Evolutionary conservation across 176 grass and related monocot species (phyloP), one percentile per base, ranked within the genome.

Genomic region (Olyra latifolia): DNA sequence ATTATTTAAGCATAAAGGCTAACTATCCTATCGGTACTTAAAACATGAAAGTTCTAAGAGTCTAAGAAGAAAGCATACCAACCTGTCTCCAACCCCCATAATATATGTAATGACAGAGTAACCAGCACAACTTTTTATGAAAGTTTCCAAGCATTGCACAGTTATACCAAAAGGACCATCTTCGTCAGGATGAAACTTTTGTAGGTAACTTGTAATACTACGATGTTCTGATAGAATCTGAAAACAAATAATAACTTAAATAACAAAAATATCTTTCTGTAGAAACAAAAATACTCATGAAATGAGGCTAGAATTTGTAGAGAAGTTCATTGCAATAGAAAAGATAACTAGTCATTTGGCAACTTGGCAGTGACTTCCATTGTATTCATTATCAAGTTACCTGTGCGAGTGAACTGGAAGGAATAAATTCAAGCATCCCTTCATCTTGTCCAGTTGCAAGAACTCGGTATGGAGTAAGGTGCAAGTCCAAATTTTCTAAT

Each of bases 371-470:
- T 59, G 55, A 29, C 38, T 70, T 71, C 56, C 47, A 50, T 46
- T 57, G 66, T 57, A 39, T 62, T 56, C 56, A 52, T 50, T 72
- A 69, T 57, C 56, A 50, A 85, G n/a, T 87, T 91, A 99, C 96
- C 90, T 99, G 92, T 78, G 96, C 96, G 1, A 99, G 96, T 45
- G 96, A 93, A 80, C 84, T 93, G 55, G 96, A 99, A 65, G 88
- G 92, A 75, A 98, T 88, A 77, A 98, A 98, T 91, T 98, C 92
- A 81, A 93, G 4, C 92, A 98, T 91, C 65, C 96, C 96, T 95
- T 98, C 96, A 72, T 98, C 96, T 89, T 91, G 96, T 49, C 88
- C 92, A 86, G 96, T 98, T 75, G 96, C 96, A 93, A 98, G 96
- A 79, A 97, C 91, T 91, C 79, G 78, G 57, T 95, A 98, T 60